Percentiles rank a stretch among this genome's conserved stretches.
These are phyloP conservation scores for Ceriops zippeliana DNA, from an alignment of 345 rosid species.

Conservation along the genomic window DNA sequence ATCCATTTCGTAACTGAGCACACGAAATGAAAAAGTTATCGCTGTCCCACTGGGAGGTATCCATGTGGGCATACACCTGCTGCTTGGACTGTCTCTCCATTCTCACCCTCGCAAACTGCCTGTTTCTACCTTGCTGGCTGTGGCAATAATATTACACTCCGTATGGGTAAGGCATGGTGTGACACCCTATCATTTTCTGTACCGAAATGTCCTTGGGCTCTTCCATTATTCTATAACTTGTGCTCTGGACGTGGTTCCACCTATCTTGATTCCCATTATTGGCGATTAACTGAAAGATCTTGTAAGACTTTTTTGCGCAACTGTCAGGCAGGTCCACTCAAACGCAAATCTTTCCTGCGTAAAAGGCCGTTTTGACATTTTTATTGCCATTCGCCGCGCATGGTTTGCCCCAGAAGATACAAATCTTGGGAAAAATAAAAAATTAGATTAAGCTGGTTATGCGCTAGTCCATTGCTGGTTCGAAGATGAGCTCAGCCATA, in stretches of 20 bases:
- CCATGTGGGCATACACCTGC: conserved; percentile 71
- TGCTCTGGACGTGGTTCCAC: conserved; percentile 17
- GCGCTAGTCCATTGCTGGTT: too few species aligned
- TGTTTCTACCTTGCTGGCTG: conserved; percentile 37
- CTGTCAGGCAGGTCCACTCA: too few species aligned
- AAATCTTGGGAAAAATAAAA: too few species aligned
- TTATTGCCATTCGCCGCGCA: too few species aligned
- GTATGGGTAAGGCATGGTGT: conserved; percentile 62
- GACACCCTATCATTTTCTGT: conserved; percentile 48
- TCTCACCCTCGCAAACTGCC: conserved; percentile 41
- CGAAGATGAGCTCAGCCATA: too few species aligned
- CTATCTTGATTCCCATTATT: too few species aligned
- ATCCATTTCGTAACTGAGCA: conserved; percentile 11
- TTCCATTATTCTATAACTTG: conserved; percentile 43
- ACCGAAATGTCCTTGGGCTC: conserved; percentile 33
- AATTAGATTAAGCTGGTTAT: too few species aligned
- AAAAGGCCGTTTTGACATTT: too few species aligned
- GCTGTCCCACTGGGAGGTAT: conserved; percentile 62
- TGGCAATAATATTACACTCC: conserved; percentile 63
- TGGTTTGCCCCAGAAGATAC: too few species aligned
- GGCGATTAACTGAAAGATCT: too few species aligned
- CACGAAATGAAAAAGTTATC: conserved; percentile 56
- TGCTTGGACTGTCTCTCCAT: conserved; percentile 52
- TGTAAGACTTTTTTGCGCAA: too few species aligned
- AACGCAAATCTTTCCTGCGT: too few species aligned